Evolutionary conservation across 2,329 filamentous ascomycete genomes (phyloP).

Genomic region (Onygena corvina): DNA sequence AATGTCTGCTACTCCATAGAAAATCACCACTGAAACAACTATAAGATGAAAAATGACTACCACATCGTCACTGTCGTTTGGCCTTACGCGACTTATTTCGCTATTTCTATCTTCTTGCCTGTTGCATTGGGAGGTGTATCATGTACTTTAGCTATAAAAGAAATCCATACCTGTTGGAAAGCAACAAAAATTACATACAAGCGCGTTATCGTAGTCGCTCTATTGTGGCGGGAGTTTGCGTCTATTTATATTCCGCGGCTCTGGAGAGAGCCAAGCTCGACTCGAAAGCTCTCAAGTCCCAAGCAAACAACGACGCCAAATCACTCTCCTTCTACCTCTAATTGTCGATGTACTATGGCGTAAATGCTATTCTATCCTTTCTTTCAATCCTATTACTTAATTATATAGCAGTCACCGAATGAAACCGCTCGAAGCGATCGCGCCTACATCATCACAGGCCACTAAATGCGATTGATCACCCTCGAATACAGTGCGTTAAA

Average conservation of each 20-base stretch:
- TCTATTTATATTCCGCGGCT: too few species aligned
- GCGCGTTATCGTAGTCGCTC: not conserved
- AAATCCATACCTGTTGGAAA: not conserved
- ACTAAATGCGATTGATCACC: slow-evolving; percentile 4
- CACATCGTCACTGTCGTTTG: not conserved
- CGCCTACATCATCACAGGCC: not conserved
- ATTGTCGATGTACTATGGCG: not conserved
- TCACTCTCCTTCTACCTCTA: too few species aligned
- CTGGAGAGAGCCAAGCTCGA: too few species aligned
- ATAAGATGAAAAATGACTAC: not conserved
- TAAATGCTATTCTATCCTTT: not conserved
- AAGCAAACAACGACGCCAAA: too few species aligned
- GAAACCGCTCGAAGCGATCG: not conserved
- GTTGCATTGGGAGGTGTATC: not conserved
- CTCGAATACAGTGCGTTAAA: not conserved
- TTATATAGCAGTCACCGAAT: not conserved
- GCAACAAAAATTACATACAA: not conserved
- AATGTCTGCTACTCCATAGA: not conserved
- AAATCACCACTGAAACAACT: not conserved
- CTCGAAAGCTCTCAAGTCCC: not conserved
- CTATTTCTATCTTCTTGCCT: not conserved
- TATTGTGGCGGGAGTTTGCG: not conserved
- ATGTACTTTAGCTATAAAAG: slow-evolving; percentile 5
- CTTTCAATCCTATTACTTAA: not conserved
- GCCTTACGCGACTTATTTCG: not conserved